phyloP scores from a whole-genome alignment of 192 early-diverging fungal genomes.

The Entophlyctis luteolus region DNA sequence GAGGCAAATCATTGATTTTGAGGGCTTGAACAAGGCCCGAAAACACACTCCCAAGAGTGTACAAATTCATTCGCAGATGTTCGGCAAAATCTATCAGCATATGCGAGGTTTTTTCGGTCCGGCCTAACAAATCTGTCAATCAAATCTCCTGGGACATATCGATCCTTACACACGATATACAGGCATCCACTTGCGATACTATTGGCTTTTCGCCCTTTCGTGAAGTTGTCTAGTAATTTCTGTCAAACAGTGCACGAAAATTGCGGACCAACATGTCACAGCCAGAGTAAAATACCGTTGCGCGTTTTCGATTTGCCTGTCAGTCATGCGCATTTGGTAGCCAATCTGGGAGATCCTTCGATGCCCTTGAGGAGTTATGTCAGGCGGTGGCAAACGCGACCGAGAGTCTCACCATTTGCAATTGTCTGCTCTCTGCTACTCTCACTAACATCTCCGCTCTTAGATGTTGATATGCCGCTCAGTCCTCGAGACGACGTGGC shows the following conservation, averaged over 20 bases:
- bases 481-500: constrained; percentile 17
- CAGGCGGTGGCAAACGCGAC: not conserved
- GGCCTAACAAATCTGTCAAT: no score
- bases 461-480: not conserved
- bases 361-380: constrained; percentile 63
- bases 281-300: constrained; percentile 84
- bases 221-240: constrained; percentile 51
- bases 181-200: constrained; percentile 84
- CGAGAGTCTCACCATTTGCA: constrained; percentile 28
- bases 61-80: constrained; percentile 72
- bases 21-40: constrained; percentile 64
- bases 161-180: constrained; percentile 71
- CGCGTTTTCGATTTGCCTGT: constrained; percentile 74
- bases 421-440: constrained; percentile 44
- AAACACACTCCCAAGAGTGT: constrained; percentile 80
- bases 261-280: constrained; percentile 53
- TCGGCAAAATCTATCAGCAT: constrained; percentile 98
- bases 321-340: constrained; percentile 62
- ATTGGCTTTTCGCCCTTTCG: constrained; percentile 70
- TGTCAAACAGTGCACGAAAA: not conserved
- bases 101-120: constrained; percentile 75
- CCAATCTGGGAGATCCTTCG: constrained; percentile 71
- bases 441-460: constrained; percentile 18
- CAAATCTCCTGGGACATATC: not conserved
- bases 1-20: constrained; percentile 44